These are phyloP conservation scores for Panicum miliaceum DNA, from an alignment of 176 grass and related monocot species.

Conservation along the genomic window DNA sequence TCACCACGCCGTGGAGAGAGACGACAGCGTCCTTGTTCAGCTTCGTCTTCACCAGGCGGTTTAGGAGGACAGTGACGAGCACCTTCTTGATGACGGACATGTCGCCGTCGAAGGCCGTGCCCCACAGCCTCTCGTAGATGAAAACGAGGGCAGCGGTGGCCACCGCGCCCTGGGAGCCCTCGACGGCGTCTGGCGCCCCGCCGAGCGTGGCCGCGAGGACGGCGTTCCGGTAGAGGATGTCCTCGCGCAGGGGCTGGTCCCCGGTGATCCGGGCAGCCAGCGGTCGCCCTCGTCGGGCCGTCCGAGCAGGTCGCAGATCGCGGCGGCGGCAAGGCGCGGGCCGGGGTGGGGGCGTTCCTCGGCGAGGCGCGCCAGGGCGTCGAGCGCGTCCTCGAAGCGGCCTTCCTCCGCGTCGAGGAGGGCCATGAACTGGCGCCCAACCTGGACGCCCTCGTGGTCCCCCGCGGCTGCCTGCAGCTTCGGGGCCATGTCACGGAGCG, in stretches of 20 bases:
- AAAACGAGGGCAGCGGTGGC: neutral
- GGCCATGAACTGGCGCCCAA: neutral
- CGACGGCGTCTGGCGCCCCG: neutral
- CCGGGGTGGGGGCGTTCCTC: neutral
- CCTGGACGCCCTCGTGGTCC: neutral
- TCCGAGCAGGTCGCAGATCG: neutral
- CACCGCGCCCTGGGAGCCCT: neutral
- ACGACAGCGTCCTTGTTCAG: neutral
- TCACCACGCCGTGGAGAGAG: neutral
- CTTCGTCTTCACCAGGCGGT: neutral
- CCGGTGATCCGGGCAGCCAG: neutral
- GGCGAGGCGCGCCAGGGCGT: neutral
- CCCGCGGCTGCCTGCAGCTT: neutral
- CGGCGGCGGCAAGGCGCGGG: neutral
- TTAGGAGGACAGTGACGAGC: neutral
- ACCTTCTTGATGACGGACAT: neutral
- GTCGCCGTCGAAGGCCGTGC: neutral
- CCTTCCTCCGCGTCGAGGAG: neutral
- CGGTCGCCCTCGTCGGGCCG: neutral
- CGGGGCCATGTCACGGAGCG: neutral
- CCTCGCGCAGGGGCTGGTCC: neutral
- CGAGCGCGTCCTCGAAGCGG: conserved; percentile 11
- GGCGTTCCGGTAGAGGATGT: neutral
- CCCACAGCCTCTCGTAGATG: neutral
- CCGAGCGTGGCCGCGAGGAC: neutral